Conservation (phyloP, 2,329 filamentous ascomycete species). For the Trichoderma harzianum region DNA sequence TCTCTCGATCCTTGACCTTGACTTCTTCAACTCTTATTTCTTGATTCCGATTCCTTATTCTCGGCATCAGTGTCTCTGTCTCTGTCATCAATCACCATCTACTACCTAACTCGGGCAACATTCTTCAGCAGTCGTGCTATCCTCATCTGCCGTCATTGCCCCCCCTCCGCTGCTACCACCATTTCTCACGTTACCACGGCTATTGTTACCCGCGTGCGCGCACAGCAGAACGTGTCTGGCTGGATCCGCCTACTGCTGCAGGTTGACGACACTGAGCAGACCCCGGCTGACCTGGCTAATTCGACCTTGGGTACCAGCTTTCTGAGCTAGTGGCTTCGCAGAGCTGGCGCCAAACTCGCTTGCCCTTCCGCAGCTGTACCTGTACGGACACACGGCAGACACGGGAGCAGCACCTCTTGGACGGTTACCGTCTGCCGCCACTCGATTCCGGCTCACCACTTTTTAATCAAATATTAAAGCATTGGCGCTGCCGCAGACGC, state of each 20-base stretch:
- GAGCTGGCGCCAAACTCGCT: constrained; percentile 28
- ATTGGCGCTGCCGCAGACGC: constrained; percentile 8
- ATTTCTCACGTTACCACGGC: constrained; percentile 14
- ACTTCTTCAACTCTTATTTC: background rate
- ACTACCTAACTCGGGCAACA: background rate
- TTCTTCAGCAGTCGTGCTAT: background rate
- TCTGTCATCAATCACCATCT: background rate
- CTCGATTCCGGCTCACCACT: constrained; percentile 8
- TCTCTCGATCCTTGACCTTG: background rate
- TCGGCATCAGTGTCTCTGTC: background rate
- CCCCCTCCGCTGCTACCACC: background rate
- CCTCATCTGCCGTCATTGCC: constrained; percentile 1
- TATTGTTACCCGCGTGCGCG: constrained; percentile 17
- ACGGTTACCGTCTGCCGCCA: constrained; percentile 4
- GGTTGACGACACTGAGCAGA: constrained; percentile 26
- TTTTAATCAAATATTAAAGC: background rate
- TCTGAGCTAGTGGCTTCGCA: constrained; percentile 19
- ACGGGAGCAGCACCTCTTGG: background rate
- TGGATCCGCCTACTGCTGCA: constrained; percentile 23
- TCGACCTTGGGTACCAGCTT: constrained; percentile 25
- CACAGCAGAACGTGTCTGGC: constrained; percentile 15
- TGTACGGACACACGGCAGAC: constrained; percentile 6
- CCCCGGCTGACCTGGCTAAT: constrained; percentile 19
- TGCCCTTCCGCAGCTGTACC: constrained; percentile 18
- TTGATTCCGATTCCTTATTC: background rate